phyloP scores from a whole-genome alignment of 257 asterid species.

The Anisodus acutangulus region DNA sequence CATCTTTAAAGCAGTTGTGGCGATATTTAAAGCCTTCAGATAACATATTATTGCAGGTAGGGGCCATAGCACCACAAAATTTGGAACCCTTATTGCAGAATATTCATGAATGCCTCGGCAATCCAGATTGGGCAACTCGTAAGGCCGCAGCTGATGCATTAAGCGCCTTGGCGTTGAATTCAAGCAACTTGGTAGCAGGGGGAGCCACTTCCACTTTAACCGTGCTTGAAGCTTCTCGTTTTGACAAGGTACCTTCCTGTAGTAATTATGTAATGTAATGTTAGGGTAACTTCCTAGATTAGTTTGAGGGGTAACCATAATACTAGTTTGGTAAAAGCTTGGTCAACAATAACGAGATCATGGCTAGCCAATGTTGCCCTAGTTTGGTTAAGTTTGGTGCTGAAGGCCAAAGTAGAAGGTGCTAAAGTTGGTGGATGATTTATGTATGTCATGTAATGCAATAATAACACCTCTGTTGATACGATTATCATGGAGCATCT shows the following conservation, averaged over 20 bases:
- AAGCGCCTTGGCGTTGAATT: slow-evolving; percentile 61
- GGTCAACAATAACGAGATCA: slow-evolving; percentile 9
- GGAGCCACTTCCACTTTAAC: slow-evolving; percentile 76
- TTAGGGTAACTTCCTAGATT: background rate
- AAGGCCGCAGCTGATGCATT: slow-evolving; percentile 97
- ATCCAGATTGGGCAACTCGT: slow-evolving; percentile 95
- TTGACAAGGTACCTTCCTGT: slow-evolving; percentile 73
- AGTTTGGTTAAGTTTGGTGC: background rate
- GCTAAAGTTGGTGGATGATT: slow-evolving; percentile 15
- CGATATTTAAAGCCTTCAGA: slow-evolving; percentile 11
- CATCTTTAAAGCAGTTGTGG: background rate
- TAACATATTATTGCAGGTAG: slow-evolving; percentile 59
- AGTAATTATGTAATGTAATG: slow-evolving; percentile 13
- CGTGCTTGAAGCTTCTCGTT: slow-evolving; percentile 86
- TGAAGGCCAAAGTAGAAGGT: background rate
- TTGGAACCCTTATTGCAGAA: slow-evolving; percentile 78
- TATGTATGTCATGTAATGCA: slow-evolving; percentile 12
- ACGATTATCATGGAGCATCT: slow-evolving; percentile 1
- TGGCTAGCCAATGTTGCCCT: background rate
- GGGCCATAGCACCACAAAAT: slow-evolving; percentile 86
- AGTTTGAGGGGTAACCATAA: slow-evolving; percentile 13
- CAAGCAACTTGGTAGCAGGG: slow-evolving; percentile 61
- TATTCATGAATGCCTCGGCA: slow-evolving; percentile 78
- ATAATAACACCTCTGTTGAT: background rate
- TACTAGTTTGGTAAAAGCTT: slow-evolving; percentile 20